Conservation (phyloP, 129 eudicot genomes). For the Chrysanthemum makinoi region DNA sequence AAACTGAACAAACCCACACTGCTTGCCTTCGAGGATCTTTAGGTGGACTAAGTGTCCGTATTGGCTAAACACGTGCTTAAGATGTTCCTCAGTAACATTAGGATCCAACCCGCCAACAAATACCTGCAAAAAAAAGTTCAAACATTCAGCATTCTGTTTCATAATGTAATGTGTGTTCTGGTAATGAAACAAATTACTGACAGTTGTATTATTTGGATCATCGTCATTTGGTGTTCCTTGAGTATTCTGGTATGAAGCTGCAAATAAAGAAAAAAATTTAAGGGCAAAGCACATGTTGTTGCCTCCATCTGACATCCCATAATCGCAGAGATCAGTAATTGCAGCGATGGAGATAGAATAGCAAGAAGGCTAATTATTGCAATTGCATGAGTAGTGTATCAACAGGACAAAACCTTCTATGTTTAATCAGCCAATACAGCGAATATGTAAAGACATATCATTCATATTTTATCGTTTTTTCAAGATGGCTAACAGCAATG, state of each 20-base stretch:
- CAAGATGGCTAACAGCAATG: too few relatives aligned
- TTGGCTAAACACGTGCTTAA: slow-evolving; percentile 69
- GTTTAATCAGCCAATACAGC: too few relatives aligned
- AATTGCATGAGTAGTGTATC: too few relatives aligned
- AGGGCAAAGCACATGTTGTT: background rate
- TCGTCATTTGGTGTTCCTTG: slow-evolving; percentile 80
- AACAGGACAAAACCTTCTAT: too few relatives aligned
- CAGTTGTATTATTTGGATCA: slow-evolving; percentile 94
- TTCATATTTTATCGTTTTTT: too few relatives aligned
- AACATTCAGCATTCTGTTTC: background rate
- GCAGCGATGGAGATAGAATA: too few relatives aligned
- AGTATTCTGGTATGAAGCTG: slow-evolving; percentile 74
- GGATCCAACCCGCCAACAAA: slow-evolving; percentile 91
- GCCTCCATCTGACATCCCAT: too few relatives aligned
- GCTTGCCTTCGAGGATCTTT: slow-evolving; percentile 83
- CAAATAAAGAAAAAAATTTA: slow-evolving; percentile 30
- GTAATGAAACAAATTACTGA: slow-evolving; percentile 44
- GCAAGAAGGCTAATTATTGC: too few relatives aligned
- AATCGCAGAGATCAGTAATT: too few relatives aligned
- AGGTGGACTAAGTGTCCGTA: slow-evolving; percentile 83
- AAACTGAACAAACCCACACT: slow-evolving; percentile 91
- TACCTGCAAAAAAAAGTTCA: slow-evolving; percentile 44
- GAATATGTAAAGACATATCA: too few relatives aligned
- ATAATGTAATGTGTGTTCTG: background rate
- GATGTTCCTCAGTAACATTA: slow-evolving; percentile 70